Evolutionary conservation across 148 eudicot genomes (phyloP).

Genomic region (Cornus kousa): DNA sequence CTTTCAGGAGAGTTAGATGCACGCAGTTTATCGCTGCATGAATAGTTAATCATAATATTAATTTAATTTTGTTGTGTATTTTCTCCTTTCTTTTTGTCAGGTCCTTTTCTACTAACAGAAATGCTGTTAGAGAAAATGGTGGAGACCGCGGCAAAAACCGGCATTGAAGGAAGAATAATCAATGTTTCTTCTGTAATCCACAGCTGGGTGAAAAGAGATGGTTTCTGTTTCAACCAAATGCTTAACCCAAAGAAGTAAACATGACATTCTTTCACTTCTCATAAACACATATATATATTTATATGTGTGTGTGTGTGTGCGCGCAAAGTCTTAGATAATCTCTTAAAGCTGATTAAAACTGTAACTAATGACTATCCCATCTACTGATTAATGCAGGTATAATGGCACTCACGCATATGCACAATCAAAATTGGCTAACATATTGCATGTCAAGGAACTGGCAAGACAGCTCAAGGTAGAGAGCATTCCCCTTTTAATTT

Average conservation of each 20-base stretch:
- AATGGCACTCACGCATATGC: conserved; percentile 89
- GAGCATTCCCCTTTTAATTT: not conserved
- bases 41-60: too few relatives aligned
- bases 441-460: conserved; percentile 84
- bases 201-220: conserved; percentile 70
- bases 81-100: conserved; percentile 34
- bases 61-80: not conserved
- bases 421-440: conserved; percentile 81
- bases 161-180: conserved; percentile 79
- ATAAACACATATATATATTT: not conserved
- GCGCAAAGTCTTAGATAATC: not conserved
- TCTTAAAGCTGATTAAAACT: not conserved
- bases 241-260: conserved; percentile 58
- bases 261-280: not conserved
- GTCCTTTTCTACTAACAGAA: conserved; percentile 89
- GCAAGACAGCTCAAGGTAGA: conserved; percentile 75
- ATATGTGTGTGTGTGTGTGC: too few relatives aligned
- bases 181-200: conserved; percentile 84
- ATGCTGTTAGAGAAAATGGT: conserved; percentile 83
- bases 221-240: conserved; percentile 52
- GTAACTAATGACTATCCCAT: not conserved
- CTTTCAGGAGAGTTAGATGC: too few relatives aligned
- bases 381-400: conserved; percentile 43
- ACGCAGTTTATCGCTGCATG: too few relatives aligned
- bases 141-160: conserved; percentile 67